Percentiles rank a stretch among this genome's conserved stretches.
These are phyloP conservation scores for Hanseniaspora osmophila DNA, from an alignment of 805 yeast genomes.

Conservation along the genomic window DNA sequence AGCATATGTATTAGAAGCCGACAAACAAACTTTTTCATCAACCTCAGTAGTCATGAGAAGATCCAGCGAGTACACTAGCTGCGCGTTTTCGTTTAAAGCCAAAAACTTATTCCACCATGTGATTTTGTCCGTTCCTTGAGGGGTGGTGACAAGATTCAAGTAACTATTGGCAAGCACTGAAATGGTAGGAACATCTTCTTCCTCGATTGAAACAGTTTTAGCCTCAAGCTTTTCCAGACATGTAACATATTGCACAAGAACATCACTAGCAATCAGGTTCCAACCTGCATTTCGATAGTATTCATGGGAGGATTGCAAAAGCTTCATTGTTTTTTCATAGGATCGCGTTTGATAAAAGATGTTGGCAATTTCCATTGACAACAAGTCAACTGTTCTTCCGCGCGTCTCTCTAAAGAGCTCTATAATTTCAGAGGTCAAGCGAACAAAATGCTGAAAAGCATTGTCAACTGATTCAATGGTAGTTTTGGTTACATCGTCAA, in stretches of 20 bases:
- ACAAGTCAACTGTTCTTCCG: slow-evolving; percentile 52
- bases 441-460: slow-evolving; percentile 26
- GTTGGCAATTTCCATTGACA: slow-evolving; percentile 69
- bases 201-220: slow-evolving; percentile 13
- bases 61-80: slow-evolving; percentile 15
- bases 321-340: slow-evolving; percentile 44
- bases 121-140: slow-evolving; percentile 15
- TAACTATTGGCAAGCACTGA: slow-evolving; percentile 19
- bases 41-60: slow-evolving; percentile 12
- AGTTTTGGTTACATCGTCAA: slow-evolving; percentile 1
- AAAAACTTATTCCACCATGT: slow-evolving; percentile 19
- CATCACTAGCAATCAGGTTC: slow-evolving; percentile 52
- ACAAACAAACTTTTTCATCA: slow-evolving; percentile 2
- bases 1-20: slow-evolving; percentile 11
- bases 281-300: slow-evolving; percentile 60
- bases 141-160: slow-evolving; percentile 16
- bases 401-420: slow-evolving; percentile 21
- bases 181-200: slow-evolving; percentile 14
- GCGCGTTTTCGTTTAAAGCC: slow-evolving; percentile 7
- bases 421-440: slow-evolving; percentile 33
- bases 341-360: slow-evolving; percentile 45
- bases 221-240: slow-evolving; percentile 35
- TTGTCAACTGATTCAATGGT: slow-evolving; percentile 18
- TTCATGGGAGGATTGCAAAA: slow-evolving; percentile 54
- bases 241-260: slow-evolving; percentile 52